phyloP scores from a whole-genome alignment of 108 stramenopile species.

The Conticribra weissflogii region DNA sequence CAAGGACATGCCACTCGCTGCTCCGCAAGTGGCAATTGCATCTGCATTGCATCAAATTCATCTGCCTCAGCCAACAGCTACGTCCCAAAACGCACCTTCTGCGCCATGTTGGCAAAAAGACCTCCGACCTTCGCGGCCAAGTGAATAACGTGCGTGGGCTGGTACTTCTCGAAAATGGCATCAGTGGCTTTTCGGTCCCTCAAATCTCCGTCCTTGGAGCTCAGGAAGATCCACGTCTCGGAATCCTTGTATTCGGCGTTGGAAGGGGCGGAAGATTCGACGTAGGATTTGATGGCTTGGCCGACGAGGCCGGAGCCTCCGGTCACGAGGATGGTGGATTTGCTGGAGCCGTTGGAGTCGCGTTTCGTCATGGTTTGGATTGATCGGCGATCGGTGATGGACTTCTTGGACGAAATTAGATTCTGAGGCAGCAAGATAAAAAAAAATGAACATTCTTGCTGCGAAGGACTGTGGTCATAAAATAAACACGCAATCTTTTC shows the following conservation, averaged over 20 bases:
- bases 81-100: slow-evolving; percentile 56
- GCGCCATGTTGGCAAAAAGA: slow-evolving; percentile 91
- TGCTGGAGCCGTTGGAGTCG: slow-evolving; percentile 22
- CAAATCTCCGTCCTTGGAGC: slow-evolving; percentile 88
- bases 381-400: neutral
- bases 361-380: slow-evolving; percentile 24
- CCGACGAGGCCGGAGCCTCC: slow-evolving; percentile 98
- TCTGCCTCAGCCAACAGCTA: neutral
- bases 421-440: neutral
- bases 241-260: slow-evolving; percentile 13
- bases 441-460: neutral
- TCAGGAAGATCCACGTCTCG: slow-evolving; percentile 85
- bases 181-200: slow-evolving; percentile 79
- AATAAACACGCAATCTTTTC: too few relatives aligned
- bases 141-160: slow-evolving; percentile 98
- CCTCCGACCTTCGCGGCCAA: slow-evolving; percentile 99
- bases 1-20: too few relatives aligned
- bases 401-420: neutral
- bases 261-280: slow-evolving; percentile 45
- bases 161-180: slow-evolving; percentile 91
- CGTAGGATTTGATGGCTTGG: slow-evolving; percentile 86
- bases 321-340: slow-evolving; percentile 90
- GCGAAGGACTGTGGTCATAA: too few relatives aligned
- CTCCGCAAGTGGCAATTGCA: too few relatives aligned
- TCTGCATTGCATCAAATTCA: too few relatives aligned